Base-by-base conservation (phyloP, 495 filamentous ascomycete species). In the Melanomma pulvis-pyrius region DNA sequence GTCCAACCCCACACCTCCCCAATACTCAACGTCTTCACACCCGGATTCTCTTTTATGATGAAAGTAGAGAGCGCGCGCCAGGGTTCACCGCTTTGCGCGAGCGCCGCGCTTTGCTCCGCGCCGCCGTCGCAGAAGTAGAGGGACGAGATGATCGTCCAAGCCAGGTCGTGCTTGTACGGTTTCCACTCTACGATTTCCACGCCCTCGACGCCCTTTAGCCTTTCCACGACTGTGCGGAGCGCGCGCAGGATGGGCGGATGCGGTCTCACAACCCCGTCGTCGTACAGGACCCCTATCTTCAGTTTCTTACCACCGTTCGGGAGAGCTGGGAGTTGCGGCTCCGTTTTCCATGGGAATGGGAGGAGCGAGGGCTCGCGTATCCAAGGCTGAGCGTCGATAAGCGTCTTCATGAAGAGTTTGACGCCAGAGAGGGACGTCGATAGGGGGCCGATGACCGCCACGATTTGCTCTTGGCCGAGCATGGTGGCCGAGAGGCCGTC, bases 191-290 rank as follows among this genome's bases (percentile, higher is more conserved):
- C 79, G 11, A 91, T 71, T 44, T 85, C 83, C 28, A 89, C 76
- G 2, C 79, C 81, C 67, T 68, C 1, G 17, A 83, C 68, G 39
- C 74, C 70, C 29, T 78, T 72, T 25, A 91, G 74, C 52, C 84
- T 84, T 13, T 78, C 77, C 15, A 82, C 82, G 0, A 88, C 79
- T 32, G 83, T 74, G 46, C 80, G 74, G 24, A 92, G 73, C 9
- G 85, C 89, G 7, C 87, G 78, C 0, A 77, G 76, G 0, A 92
- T 77, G 0, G 90, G 90, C 2, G 90, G 90, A 70, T 92, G 89
- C 3, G 88, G 88, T 48, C 79, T 82, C 26, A 90, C 86, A 24
- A 87, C 76, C 34, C 85, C 87, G 71, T 93, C 90, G 75, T 88
- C 78, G 83, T 85, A 87, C 62, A 92, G 78, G 22, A 93, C 83